A percentile compares a stretch with the other conserved stretches of the same genome.
Evolutionary conservation across 2,329 filamentous ascomycete species (phyloP).

Genomic region (Neobulgaria alba): DNA sequence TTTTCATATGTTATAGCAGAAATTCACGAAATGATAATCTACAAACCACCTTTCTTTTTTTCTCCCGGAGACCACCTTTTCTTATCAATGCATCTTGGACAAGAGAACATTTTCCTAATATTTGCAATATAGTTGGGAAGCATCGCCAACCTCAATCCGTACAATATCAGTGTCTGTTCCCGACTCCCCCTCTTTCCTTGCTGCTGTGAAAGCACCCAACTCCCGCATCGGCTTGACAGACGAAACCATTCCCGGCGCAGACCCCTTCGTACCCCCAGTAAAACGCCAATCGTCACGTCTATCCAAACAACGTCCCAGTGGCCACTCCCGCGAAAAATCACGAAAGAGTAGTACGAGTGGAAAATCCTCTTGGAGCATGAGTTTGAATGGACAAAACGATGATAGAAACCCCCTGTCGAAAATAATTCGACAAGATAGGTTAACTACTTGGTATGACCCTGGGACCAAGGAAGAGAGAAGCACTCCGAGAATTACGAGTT

Average conservation of each 20-base stretch:
- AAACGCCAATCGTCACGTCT: slow-evolving; percentile 46
- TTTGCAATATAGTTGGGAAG: slow-evolving; percentile 5
- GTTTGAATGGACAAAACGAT: slow-evolving; percentile 14
- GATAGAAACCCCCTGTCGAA: too few relatives aligned
- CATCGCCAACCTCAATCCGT: slow-evolving; percentile 18
- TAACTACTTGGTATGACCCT: slow-evolving; percentile 21
- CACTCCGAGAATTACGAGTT: background rate
- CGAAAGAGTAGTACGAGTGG: slow-evolving; percentile 25
- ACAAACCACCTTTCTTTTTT: too few relatives aligned
- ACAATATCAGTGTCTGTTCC: slow-evolving; percentile 23
- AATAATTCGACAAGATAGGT: slow-evolving; percentile 14
- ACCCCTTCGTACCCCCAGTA: slow-evolving; percentile 45
- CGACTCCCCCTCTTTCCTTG: slow-evolving; percentile 39
- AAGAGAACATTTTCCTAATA: background rate
- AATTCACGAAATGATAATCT: too few relatives aligned
- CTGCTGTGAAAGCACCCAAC: slow-evolving; percentile 54
- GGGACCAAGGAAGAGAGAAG: background rate
- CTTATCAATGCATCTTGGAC: background rate
- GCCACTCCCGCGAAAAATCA: slow-evolving; percentile 24
- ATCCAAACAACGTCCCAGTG: slow-evolving; percentile 36
- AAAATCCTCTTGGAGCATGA: slow-evolving; percentile 22
- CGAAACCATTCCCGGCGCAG: slow-evolving; percentile 50
- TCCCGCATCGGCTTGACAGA: slow-evolving; percentile 55
- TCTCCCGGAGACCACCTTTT: background rate
- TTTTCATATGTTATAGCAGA: background rate